Percentiles rank a stretch among this genome's conserved stretches.
Conservation (phyloP, 2,329 filamentous ascomycete species). For the Teratosphaeria gauchensis region DNA sequence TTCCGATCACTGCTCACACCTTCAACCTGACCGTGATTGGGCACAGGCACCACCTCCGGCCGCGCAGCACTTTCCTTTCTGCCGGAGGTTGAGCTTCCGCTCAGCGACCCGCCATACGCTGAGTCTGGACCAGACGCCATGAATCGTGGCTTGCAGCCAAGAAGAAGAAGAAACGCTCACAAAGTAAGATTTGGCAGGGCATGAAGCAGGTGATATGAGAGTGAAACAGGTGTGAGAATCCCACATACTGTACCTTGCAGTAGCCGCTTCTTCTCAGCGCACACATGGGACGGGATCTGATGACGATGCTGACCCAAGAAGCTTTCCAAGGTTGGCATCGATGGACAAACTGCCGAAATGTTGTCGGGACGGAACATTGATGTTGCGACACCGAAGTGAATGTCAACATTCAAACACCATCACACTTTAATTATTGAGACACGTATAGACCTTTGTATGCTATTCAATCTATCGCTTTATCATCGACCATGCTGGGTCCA, state of each 20-base stretch:
- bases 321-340: background rate
- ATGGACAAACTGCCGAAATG: background rate
- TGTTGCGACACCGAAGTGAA: background rate
- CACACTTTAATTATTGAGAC: no score
- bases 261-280: background rate
- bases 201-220: background rate
- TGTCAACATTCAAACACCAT: background rate
- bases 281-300: background rate
- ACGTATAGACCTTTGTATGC: background rate
- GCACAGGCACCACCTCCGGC: background rate
- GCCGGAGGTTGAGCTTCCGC: background rate
- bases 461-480: background rate
- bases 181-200: background rate
- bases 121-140: background rate
- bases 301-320: background rate
- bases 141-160: background rate
- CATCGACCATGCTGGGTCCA: background rate
- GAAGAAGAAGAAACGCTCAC: background rate
- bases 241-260: background rate
- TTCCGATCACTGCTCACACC: constrained; percentile 17
- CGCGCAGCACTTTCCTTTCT: background rate
- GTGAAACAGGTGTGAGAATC: background rate
- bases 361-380: background rate
- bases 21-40: constrained; percentile 18
- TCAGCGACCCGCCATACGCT: background rate